Conservation (phyloP, 2,329 filamentous ascomycete species). For the Madurella fahalii region DNA sequence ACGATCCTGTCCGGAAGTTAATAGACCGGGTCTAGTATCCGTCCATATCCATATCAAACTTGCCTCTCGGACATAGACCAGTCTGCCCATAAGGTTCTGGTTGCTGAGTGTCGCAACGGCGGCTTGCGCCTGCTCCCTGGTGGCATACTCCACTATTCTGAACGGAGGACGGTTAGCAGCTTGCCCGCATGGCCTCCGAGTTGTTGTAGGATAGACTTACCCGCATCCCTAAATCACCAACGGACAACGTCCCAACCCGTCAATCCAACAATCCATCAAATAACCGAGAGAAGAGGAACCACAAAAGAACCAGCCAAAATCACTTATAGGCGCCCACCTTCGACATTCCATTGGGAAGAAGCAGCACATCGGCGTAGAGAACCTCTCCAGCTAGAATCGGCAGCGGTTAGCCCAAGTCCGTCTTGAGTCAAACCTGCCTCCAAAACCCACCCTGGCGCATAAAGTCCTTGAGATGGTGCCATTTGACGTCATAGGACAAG, state of each 20-base stretch:
- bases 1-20: constrained; percentile 64
- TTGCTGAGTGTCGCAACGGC: constrained; percentile 98
- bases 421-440: constrained; percentile 14
- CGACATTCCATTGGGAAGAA: constrained; percentile 99
- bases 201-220: constrained; percentile 55
- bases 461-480: constrained; percentile 99
- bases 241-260: constrained; percentile 94
- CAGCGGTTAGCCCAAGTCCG: constrained; percentile 35
- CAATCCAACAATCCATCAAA: constrained; percentile 93
- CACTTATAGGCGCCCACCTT: constrained; percentile 97
- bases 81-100: constrained; percentile 96
- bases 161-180: constrained; percentile 30
- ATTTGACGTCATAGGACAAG: constrained; percentile 98
- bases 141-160: constrained; percentile 99
- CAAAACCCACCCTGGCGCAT: constrained; percentile 90
- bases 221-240: constrained; percentile 98
- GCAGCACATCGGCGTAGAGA: constrained; percentile 97
- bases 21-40: not conserved
- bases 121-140: constrained; percentile 96
- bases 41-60: constrained; percentile 23
- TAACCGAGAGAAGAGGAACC: constrained; percentile 60
- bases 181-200: not conserved
- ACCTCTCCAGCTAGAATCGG: constrained; percentile 85
- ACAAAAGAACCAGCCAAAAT: constrained; percentile 81
- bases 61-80: constrained; percentile 98